These are phyloP conservation scores for Coleophoma eucalyptorum DNA, from an alignment of 2,329 filamentous ascomycete species.

Conservation along the genomic window DNA sequence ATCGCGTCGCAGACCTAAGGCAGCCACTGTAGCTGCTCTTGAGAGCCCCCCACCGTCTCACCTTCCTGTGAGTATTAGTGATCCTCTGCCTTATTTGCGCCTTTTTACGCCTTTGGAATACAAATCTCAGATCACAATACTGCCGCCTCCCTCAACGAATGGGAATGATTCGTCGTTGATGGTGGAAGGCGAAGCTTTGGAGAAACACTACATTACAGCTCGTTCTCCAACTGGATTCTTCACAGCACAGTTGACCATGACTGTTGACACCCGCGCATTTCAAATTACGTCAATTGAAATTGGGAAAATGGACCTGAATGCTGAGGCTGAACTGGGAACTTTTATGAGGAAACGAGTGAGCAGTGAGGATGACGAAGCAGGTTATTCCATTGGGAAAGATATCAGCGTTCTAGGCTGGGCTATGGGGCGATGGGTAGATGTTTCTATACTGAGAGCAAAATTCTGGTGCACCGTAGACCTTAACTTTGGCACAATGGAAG, in stretches of 20 bases:
- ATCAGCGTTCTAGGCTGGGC: conserved; percentile 61
- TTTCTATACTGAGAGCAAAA: conserved; percentile 55
- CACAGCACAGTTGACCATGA: conserved; percentile 51
- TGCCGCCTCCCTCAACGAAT: conserved; percentile 28
- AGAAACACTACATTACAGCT: conserved; percentile 51
- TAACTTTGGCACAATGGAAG: conserved; percentile 37
- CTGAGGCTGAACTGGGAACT: conserved; percentile 52
- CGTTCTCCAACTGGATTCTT: conserved; percentile 49
- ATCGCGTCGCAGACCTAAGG: conserved; percentile 15
- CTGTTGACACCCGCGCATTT: conserved; percentile 49
- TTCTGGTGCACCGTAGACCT: conserved; percentile 55
- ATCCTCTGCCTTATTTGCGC: conserved; percentile 66
- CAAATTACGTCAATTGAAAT: conserved; percentile 50
- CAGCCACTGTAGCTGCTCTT: conserved; percentile 27
- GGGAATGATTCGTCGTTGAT: conserved; percentile 11
- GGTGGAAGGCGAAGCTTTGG: conserved; percentile 31
- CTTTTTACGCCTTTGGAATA: conserved; percentile 68
- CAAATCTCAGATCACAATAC: conserved; percentile 45
- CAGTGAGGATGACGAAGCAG: conserved; percentile 19
- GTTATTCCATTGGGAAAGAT: conserved; percentile 49
- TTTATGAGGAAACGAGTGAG: conserved; percentile 35
- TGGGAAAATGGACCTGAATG: conserved; percentile 50
- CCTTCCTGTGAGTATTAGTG: conserved; percentile 55
- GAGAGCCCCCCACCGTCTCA: conserved; percentile 53
- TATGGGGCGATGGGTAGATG: conserved; percentile 63